These are phyloP conservation scores for Clavispora fructus DNA, from an alignment of 805 yeast genomes.

Conservation along the genomic window DNA sequence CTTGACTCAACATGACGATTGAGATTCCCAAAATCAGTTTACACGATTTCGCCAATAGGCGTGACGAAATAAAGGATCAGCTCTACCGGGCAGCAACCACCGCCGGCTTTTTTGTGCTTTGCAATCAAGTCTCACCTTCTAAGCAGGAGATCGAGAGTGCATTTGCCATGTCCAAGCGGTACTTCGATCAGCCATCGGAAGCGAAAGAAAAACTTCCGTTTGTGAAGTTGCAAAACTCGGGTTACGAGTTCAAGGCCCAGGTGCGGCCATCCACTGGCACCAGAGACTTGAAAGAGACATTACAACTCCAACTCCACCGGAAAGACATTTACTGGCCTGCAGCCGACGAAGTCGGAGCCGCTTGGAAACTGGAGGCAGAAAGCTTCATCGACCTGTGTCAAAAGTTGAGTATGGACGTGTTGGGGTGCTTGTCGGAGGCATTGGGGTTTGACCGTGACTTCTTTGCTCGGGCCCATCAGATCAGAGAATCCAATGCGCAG, in stretches of 20 bases:
- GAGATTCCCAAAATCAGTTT: conserved; percentile 25
- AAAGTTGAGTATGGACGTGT: conserved; percentile 16
- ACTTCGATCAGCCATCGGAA: conserved; percentile 18
- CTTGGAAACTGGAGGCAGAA: conserved; percentile 13
- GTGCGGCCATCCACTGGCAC: conserved; percentile 32
- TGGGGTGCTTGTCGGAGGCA: conserved; percentile 25
- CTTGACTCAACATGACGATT: neutral
- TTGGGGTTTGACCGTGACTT: conserved; percentile 22
- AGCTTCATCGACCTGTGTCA: conserved; percentile 19
- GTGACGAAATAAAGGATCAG: conserved; percentile 26
- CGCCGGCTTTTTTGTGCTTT: conserved; percentile 26
- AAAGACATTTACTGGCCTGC: conserved; percentile 26
- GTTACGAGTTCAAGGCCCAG: conserved; percentile 27
- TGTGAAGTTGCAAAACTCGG: conserved; percentile 25
- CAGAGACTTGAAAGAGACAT: conserved; percentile 26
- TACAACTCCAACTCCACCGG: conserved; percentile 27
- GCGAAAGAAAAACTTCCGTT: conserved; percentile 24
- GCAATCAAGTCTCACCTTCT: conserved; percentile 27
- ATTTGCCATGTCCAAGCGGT: conserved; percentile 18
- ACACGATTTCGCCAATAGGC: conserved; percentile 15
- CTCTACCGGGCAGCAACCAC: conserved; percentile 23
- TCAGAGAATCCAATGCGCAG: conserved; percentile 22
- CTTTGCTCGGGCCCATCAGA: conserved; percentile 23
- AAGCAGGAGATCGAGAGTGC: conserved; percentile 21
- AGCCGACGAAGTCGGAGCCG: conserved; percentile 20